Percentiles rank a stretch among this genome's conserved stretches.
Evolutionary conservation across 257 asterid species (phyloP).

Genomic region (Nicotiana attenuata): DNA sequence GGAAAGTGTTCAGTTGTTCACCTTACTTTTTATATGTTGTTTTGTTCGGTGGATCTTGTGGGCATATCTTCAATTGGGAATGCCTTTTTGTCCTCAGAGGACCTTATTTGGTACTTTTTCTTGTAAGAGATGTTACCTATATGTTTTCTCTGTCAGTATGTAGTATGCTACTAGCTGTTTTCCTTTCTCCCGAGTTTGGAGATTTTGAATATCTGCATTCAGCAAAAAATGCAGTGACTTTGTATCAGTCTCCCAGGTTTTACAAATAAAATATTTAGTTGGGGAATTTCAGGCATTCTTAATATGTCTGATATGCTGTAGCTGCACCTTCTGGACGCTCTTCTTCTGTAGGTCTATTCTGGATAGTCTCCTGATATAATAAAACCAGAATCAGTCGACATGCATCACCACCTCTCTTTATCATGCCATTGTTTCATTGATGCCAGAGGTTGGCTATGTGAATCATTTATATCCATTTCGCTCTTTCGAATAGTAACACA

Average conservation of each 20-base stretch:
- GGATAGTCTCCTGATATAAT: background rate
- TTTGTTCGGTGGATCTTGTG: background rate
- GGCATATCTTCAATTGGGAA: background rate
- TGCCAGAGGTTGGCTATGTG: background rate
- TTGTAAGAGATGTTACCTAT: background rate
- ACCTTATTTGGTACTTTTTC: background rate
- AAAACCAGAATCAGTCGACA: background rate
- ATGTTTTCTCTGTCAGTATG: background rate
- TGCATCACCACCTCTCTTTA: background rate
- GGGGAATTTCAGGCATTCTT: background rate
- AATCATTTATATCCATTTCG: background rate
- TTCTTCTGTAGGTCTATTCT: background rate
- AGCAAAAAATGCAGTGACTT: background rate
- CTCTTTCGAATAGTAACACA: background rate
- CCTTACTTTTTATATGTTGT: background rate
- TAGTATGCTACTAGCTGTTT: background rate
- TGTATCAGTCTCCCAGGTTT: background rate
- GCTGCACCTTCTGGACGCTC: background rate
- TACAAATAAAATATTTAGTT: background rate
- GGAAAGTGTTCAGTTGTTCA: background rate
- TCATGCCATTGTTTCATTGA: background rate
- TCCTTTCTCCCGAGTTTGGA: background rate
- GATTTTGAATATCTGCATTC: background rate
- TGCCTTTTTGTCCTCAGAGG: background rate
- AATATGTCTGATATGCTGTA: background rate